Evolutionary conservation across 176 grass and related monocot genomes (phyloP).

Genomic region (Carex cristatella): DNA sequence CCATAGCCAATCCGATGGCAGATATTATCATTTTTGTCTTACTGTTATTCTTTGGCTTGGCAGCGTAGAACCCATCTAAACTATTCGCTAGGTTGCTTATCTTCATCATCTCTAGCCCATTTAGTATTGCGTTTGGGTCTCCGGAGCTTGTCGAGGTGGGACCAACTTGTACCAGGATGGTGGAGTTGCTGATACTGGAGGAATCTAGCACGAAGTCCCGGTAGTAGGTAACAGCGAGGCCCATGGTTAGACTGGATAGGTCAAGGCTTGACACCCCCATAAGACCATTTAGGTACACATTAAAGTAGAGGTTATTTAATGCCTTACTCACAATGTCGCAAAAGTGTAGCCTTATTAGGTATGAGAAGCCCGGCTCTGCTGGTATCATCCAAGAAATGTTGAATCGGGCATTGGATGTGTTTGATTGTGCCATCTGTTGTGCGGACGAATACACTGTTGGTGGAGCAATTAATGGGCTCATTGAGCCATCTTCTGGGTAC

Average conservation of each 20-base stretch:
- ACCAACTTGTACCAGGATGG: constrained; percentile 69
- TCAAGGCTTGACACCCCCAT: constrained; percentile 61
- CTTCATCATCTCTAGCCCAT: constrained; percentile 92
- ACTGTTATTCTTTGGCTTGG: constrained; percentile 30
- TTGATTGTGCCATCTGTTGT: constrained; percentile 60
- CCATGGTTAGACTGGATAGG: constrained; percentile 65
- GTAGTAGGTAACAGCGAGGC: constrained; percentile 77
- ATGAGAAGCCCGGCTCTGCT: constrained; percentile 66
- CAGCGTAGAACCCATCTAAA: constrained; percentile 66
- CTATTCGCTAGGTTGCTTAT: constrained; percentile 80
- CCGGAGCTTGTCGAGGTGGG: constrained; percentile 31
- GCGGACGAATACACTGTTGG: constrained; percentile 61
- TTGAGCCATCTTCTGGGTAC: constrained; percentile 60
- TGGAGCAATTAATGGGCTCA: constrained; percentile 66
- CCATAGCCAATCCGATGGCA: constrained; percentile 47
- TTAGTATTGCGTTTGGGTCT: constrained; percentile 68
- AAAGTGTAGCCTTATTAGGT: constrained; percentile 74
- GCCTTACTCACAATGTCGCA: constrained; percentile 85
- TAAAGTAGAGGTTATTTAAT: constrained; percentile 80
- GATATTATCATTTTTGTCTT: constrained; percentile 40
- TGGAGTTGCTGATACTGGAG: constrained; percentile 63
- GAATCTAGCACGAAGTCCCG: constrained; percentile 68
- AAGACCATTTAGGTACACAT: constrained; percentile 76
- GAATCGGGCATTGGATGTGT: constrained; percentile 54
- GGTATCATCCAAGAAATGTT: constrained; percentile 78